A percentile compares a stretch with the other conserved stretches of the same genome.
These are phyloP conservation scores for Barnettozyma wickerhamii DNA, from an alignment of 805 yeast genomes.

Conservation along the genomic window DNA sequence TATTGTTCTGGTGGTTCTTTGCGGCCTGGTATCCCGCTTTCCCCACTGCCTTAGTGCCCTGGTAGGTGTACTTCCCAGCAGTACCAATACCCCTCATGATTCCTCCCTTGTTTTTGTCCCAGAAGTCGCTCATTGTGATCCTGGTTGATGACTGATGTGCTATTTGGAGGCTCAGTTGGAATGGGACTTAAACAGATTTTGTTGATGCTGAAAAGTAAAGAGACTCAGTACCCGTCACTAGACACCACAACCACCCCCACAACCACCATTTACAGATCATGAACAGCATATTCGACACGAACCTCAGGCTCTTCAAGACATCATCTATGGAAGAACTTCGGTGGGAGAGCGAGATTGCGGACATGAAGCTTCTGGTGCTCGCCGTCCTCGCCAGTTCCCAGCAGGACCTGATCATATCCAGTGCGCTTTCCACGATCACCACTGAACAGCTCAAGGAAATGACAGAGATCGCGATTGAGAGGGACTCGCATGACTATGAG, in stretches of 20 bases:
- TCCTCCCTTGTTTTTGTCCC: slow-evolving; percentile 39
- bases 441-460: slow-evolving; percentile 14
- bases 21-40: slow-evolving; percentile 38
- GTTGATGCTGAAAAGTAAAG: slow-evolving; percentile 6
- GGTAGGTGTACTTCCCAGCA: slow-evolving; percentile 33
- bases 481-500: slow-evolving; percentile 4
- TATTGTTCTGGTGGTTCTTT: slow-evolving; percentile 25
- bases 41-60: slow-evolving; percentile 37
- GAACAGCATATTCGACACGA: slow-evolving; percentile 16
- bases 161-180: too few species aligned
- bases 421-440: slow-evolving; percentile 14
- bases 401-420: slow-evolving; percentile 20
- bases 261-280: background rate
- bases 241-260: too few species aligned
- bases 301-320: slow-evolving; percentile 18
- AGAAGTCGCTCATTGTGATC: slow-evolving; percentile 27
- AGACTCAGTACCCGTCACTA: background rate
- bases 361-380: slow-evolving; percentile 19
- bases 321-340: slow-evolving; percentile 2
- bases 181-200: too few species aligned
- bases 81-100: slow-evolving; percentile 32
- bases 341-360: slow-evolving; percentile 11
- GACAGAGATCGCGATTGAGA: slow-evolving; percentile 11
- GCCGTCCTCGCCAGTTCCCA: slow-evolving; percentile 21
- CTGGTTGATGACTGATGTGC: too few species aligned